Base-by-base conservation (phyloP, 2,329 filamentous ascomycete species). In the Claviceps fusiformis region DNA sequence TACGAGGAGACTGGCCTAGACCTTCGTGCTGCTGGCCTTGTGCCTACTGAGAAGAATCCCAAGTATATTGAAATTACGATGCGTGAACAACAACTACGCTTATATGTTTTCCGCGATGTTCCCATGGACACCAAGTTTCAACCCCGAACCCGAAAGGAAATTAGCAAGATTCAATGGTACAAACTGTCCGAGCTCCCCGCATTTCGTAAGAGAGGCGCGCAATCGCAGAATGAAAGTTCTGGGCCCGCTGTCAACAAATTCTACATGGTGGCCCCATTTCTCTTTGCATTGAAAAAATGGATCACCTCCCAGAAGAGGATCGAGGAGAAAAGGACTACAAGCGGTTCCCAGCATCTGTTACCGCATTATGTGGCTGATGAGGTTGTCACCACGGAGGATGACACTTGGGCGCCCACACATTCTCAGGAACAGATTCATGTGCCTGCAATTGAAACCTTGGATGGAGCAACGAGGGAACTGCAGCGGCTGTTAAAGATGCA, bases 161-260 rank as follows among this genome's bases (percentile, higher is more conserved):
- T 98, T 65, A 95, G 92, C 71, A 95, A 89, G 71, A 95, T 98
- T 57, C 77, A 89, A 66, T 98, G 93, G 93, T 96, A 95, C 72
- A 89, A 84, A 62, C 75, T 98, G 45, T 87, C 86, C 0, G 90
- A 96, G 58, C 78, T 98, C 31, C 92, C 93, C 0, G 89, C 87
- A 0, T 83, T 89, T 63, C 83, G 84, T 55, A 87, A 86, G 67
- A 90, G 86, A 65, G 75, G 75, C 19, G 73, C 74, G 13, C 76
- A 81, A 54, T 66, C 63, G 17, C 77, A 82, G n/a, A 77, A 81
- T 49, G 78, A 85, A 52, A 70, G 72, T 35, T 70, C 81, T 13
- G 72, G 73, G 15, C 70, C 76, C 3, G 88, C 86, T 62, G 83
- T 83, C 45, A 90, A 88, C 68, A 96, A 92, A 65, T 97, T 96